Base-by-base conservation (phyloP, 1,139 yeast species). In the Pichia sp. region DNA sequence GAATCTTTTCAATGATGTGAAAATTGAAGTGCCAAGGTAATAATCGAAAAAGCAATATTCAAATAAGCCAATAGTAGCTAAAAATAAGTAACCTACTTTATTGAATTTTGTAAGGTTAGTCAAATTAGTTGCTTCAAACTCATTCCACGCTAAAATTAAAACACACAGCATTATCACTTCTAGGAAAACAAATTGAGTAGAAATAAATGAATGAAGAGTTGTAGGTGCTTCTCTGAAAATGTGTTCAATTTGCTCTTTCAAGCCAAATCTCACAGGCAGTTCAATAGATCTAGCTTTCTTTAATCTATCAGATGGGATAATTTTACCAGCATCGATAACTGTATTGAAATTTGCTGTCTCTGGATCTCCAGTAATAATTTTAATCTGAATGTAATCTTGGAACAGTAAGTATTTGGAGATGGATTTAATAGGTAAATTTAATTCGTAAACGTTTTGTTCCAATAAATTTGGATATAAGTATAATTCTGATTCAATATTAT, bases 11-110 rank as follows among this genome's bases (percentile, higher is more conserved):
- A 88, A 61, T 1, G 95, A 80, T 27, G 76, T 71, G 62, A 90
- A 88, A 44, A 90, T 85, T 28, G 86, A 71, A 37, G 77, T 69
- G 32, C 86, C 84, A 53, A 79, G 62, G 65, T 79, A 90, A 66
- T 90, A 90, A 51, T 71, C 73, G 52, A 75, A 64, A 56, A 88
- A 85, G 28, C 76, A 69, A 40, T 65, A 62, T 65, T 88, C 96
- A 53, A 79, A 72, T 4, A 77, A 79, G 26, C 73, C 59, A 40
- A 88, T 60, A 3, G 81, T 65, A 2, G 62, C 63, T 43, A 85
- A 61, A 53, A 85, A 80, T 3, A 73, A 72, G 26, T 64, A 56
- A 58, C 77, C 64, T 56, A 59, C 53, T 60, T 72, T 46, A 5
- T 41, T 40, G 44, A 51, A 36, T 56, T 53, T 45, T 58, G 56